Conservation (phyloP, 2,329 filamentous ascomycete genomes). For the Alternaria angustiovoidea region DNA sequence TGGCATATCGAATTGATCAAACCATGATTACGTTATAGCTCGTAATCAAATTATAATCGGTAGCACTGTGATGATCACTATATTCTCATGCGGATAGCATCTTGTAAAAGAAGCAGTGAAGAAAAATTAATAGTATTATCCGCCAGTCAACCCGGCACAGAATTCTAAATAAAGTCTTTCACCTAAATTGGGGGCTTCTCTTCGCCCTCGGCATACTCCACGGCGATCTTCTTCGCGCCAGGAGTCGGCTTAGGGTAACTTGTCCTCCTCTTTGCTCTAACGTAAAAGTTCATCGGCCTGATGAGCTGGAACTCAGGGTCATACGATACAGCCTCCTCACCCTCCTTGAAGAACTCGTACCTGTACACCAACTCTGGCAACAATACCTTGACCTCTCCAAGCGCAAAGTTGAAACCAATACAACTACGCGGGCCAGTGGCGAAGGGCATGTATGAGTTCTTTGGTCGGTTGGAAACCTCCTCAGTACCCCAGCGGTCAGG, state of each 20-base stretch:
- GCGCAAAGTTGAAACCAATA: slow-evolving; percentile 24
- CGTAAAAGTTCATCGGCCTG: slow-evolving; percentile 24
- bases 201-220: slow-evolving; percentile 21
- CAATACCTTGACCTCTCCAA: slow-evolving; percentile 20
- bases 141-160: not conserved
- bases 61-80: not conserved
- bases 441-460: slow-evolving; percentile 25
- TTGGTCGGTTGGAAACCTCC: slow-evolving; percentile 45
- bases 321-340: slow-evolving; percentile 16
- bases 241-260: slow-evolving; percentile 15
- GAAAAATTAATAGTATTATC: not conserved
- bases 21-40: not conserved
- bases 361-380: slow-evolving; percentile 18
- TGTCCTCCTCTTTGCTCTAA: slow-evolving; percentile 19
- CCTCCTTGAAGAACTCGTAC: slow-evolving; percentile 22
- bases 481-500: slow-evolving; percentile 68
- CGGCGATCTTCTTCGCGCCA: slow-evolving; percentile 19
- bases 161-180: not conserved
- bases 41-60: not conserved
- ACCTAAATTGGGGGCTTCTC: slow-evolving; percentile 14
- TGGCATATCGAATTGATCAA: not conserved
- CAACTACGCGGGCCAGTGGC: slow-evolving; percentile 20
- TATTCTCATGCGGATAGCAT: not conserved
- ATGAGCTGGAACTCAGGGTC: slow-evolving; percentile 25
- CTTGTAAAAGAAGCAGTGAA: not conserved